Evolutionary conservation across 2,329 filamentous ascomycete genomes (phyloP).

Genomic region (Ceratocystis diversiconidia): DNA sequence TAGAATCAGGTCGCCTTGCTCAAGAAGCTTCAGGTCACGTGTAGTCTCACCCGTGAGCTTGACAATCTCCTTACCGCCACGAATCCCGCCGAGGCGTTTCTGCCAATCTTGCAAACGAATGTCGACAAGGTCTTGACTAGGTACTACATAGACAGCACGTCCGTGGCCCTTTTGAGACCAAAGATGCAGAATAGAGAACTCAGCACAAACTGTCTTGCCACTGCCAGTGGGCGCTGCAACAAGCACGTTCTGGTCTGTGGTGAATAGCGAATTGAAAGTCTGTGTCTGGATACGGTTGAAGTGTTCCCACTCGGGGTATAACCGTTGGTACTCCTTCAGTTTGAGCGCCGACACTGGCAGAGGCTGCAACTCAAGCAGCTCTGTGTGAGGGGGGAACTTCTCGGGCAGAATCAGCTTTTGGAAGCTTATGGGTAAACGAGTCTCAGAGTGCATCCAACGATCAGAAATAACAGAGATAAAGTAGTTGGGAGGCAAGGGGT

Average conservation of each 20-base stretch:
- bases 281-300: conserved; percentile 99
- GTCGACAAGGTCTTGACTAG: conserved; percentile 87
- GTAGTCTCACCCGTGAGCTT: conserved; percentile 90
- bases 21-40: conserved; percentile 75
- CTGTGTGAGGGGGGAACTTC: conserved; percentile 89
- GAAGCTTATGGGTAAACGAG: conserved; percentile 82
- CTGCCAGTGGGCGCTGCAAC: conserved; percentile 85
- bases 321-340: conserved; percentile 60
- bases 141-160: conserved; percentile 83
- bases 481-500: conserved; percentile 97
- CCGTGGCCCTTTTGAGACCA: conserved; percentile 50
- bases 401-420: conserved; percentile 88
- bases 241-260: conserved; percentile 85
- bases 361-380: conserved; percentile 79
- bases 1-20: conserved; percentile 74
- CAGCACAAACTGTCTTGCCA: conserved; percentile 92
- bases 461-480: conserved; percentile 93
- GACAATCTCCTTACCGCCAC: conserved; percentile 76
- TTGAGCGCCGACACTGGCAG: conserved; percentile 82
- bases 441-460: conserved; percentile 97
- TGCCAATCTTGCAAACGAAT: conserved; percentile 73
- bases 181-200: conserved; percentile 79
- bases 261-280: conserved; percentile 85
- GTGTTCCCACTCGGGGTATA: conserved; percentile 72
- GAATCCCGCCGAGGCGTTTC: conserved; percentile 54